phyloP scores from a whole-genome alignment of 1,284 basidiomycete genomes.

The Ustilago bromivora region DNA sequence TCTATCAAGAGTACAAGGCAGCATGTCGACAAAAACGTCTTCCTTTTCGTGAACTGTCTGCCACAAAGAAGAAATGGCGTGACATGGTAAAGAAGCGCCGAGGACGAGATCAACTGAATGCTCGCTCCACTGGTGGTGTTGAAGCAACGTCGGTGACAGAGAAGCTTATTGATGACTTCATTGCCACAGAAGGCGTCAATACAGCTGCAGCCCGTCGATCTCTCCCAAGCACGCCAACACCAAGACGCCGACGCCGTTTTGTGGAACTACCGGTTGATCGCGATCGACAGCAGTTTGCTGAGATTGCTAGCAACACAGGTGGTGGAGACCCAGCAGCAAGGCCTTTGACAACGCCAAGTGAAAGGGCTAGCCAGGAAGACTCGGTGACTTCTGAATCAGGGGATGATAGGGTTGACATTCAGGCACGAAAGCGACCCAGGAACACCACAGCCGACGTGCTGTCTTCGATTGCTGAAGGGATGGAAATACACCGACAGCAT shows the following conservation, averaged over 20 bases:
- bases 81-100: too few relatives aligned
- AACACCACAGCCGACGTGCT: not conserved
- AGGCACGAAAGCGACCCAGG: not conserved
- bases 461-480: not conserved
- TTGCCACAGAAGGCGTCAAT: not conserved
- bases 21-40: too few relatives aligned
- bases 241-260: not conserved
- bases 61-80: too few relatives aligned
- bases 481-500: not conserved
- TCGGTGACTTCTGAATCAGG: not conserved
- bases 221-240: not conserved
- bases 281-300: not conserved
- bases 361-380: not conserved
- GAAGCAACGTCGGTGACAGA: not conserved
- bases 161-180: not conserved
- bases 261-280: not conserved
- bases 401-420: not conserved
- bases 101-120: not conserved
- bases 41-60: too few relatives aligned
- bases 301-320: not conserved
- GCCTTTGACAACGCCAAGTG: not conserved
- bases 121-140: not conserved
- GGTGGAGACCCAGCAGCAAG: not conserved
- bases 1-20: too few relatives aligned
- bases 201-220: not conserved